These are phyloP conservation scores for Nemophila menziesii DNA, from an alignment of 257 asterid genomes.

Conservation along the genomic window DNA sequence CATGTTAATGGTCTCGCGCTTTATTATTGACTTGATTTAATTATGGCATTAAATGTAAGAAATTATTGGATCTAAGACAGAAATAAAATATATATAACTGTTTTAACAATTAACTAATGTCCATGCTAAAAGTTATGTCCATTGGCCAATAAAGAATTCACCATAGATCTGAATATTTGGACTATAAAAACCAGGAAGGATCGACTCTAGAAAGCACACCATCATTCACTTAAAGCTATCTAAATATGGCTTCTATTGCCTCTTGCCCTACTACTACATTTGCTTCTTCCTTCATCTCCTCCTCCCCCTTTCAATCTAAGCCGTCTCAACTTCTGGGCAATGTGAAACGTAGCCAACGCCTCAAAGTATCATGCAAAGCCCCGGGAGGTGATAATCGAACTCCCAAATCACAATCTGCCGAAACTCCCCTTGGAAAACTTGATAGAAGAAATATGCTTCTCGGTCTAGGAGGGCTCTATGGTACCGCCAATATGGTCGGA, in stretches of 20 bases:
- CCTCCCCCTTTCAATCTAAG: conserved; percentile 4
- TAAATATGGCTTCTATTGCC: neutral
- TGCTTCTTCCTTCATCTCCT: neutral
- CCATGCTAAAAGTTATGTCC: no score
- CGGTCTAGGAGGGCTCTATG: conserved; percentile 1
- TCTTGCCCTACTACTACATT: neutral
- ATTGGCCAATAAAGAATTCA: no score
- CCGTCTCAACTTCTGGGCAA: conserved; percentile 1
- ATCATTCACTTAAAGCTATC: no score
- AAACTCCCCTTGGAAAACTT: neutral
- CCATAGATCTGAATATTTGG: no score
- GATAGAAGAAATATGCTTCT: conserved; percentile 2
- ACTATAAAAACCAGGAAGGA: no score
- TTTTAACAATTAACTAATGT: no score
- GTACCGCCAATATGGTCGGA: neutral
- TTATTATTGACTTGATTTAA: no score
- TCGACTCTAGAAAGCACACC: no score
- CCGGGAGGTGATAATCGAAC: neutral
- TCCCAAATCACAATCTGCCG: neutral
- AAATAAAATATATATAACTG: no score
- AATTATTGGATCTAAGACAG: no score
- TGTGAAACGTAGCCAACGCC: neutral
- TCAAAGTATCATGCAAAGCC: neutral
- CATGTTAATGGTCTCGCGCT: no score
- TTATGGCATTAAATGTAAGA: no score